These are phyloP conservation scores for Polysphondylium violaceum DNA, from an alignment of 78 protist species.

Conservation along the genomic window DNA sequence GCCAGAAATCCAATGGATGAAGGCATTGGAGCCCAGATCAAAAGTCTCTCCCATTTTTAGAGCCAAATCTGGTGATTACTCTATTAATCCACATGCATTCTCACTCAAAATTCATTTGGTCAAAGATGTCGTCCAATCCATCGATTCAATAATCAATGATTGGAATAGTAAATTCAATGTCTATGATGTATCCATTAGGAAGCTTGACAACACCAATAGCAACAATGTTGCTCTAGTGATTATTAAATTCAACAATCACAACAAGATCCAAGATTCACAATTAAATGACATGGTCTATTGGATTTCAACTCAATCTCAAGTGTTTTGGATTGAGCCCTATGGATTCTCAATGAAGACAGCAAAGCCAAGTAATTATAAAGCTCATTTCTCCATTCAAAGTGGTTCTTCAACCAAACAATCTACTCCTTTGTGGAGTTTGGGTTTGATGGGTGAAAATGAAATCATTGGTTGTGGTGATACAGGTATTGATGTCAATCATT, in stretches of 20 bases:
- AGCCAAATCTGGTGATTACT: not conserved
- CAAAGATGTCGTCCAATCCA: not conserved
- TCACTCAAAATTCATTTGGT: not conserved
- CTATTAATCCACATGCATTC: not conserved
- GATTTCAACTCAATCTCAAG: not conserved
- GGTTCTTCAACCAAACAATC: not conserved
- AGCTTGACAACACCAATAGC: not conserved
- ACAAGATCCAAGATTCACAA: no score
- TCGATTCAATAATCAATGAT: not conserved
- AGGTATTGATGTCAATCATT: conserved; percentile 46
- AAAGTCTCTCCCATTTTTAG: not conserved
- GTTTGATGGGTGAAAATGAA: conserved; percentile 15
- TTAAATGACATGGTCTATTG: not conserved
- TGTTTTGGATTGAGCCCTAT: conserved; percentile 37
- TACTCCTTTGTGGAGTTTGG: conserved; percentile 35
- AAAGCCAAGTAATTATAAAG: conserved; percentile 10
- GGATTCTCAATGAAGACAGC: not conserved
- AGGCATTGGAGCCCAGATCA: conserved; percentile 8
- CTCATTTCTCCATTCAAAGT: conserved; percentile 31
- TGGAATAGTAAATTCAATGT: not conserved
- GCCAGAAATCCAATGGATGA: conserved; percentile 27
- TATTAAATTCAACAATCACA: no score
- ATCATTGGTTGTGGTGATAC: conserved; percentile 44
- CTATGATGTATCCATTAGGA: not conserved
- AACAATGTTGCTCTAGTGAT: not conserved